Evolutionary conservation across 2,329 filamentous ascomycete species (phyloP).

Genomic region (Sclerotinia sclerotiorum): DNA sequence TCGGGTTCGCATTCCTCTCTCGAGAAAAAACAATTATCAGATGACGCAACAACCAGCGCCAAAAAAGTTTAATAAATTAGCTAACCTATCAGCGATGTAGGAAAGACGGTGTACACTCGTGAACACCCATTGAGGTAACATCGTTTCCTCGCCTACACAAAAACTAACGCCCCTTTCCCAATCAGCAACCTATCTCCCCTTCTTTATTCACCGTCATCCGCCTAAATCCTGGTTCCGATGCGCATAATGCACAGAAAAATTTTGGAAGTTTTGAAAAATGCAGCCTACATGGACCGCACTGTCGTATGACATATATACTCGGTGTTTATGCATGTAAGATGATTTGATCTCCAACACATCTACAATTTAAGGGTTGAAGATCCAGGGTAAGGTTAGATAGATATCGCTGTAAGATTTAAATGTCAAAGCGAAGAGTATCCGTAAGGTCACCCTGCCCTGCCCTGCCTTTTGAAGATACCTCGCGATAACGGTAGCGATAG

Average conservation of each 20-base stretch:
- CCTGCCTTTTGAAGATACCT: not conserved
- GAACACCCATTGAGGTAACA: not conserved
- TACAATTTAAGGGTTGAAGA: too few species aligned
- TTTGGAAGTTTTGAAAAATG: not conserved
- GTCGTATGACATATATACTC: conserved; percentile 3
- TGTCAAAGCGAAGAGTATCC: not conserved
- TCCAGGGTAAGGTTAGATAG: too few species aligned
- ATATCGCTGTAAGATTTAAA: not conserved
- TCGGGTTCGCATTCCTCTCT: not conserved
- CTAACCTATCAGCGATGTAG: not conserved
- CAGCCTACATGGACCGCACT: not conserved
- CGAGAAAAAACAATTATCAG: not conserved
- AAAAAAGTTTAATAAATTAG: conserved; percentile 2
- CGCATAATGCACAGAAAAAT: not conserved
- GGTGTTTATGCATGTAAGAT: conserved; percentile 1
- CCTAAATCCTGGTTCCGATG: not conserved
- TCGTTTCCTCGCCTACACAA: not conserved
- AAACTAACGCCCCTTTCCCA: not conserved
- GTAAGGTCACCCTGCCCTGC: not conserved
- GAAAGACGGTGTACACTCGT: conserved; percentile 4
- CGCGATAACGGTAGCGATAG: not conserved
- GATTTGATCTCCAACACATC: not conserved
- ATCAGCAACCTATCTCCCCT: not conserved
- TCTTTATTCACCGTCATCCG: not conserved
- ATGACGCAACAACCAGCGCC: not conserved